phyloP scores from a whole-genome alignment of 495 filamentous ascomycete genomes.

The Halenospora varia region DNA sequence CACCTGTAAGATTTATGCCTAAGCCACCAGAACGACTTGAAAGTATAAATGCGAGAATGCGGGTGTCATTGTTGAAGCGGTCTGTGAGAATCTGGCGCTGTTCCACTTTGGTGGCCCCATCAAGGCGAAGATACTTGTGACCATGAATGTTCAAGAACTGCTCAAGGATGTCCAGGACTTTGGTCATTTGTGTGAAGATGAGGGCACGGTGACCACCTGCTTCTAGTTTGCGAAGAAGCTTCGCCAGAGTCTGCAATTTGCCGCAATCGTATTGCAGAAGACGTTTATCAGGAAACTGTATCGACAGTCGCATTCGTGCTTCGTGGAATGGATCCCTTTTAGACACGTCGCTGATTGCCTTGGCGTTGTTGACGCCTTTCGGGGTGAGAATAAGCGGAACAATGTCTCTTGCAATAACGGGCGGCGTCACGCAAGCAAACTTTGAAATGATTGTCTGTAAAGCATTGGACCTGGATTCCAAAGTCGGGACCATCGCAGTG shows the following conservation, averaged over 20 bases:
- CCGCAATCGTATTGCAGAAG: slow-evolving; percentile 97
- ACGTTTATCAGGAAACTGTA: slow-evolving; percentile 95
- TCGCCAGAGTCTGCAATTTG: slow-evolving; percentile 88
- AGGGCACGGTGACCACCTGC: slow-evolving; percentile 87
- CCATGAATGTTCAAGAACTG: slow-evolving; percentile 98
- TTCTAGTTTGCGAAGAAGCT: slow-evolving; percentile 81
- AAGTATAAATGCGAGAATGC: slow-evolving; percentile 92
- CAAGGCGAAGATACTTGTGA: slow-evolving; percentile 92
- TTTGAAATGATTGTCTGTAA: slow-evolving; percentile 76
- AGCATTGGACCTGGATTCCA: slow-evolving; percentile 64
- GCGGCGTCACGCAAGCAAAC: slow-evolving; percentile 88
- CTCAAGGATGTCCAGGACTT: slow-evolving; percentile 95
- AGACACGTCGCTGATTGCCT: slow-evolving; percentile 33
- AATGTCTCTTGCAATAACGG: slow-evolving; percentile 76
- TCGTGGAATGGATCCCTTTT: slow-evolving; percentile 83
- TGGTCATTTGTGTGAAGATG: slow-evolving; percentile 99
- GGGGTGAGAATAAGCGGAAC: slow-evolving; percentile 59
- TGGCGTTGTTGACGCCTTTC: slow-evolving; percentile 56
- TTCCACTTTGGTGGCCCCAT: slow-evolving; percentile 91
- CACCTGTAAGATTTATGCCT: slow-evolving; percentile 94
- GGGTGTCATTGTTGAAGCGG: slow-evolving; percentile 90
- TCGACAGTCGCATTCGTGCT: slow-evolving; percentile 84
- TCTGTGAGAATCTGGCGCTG: slow-evolving; percentile 94
- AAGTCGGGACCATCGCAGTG: slow-evolving; percentile 64
- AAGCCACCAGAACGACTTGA: slow-evolving; percentile 92